Evolutionary conservation across 495 filamentous ascomycete genomes (phyloP), one percentile per base, ranked within the genome.

Genomic region (Penicillium crystallinum): DNA sequence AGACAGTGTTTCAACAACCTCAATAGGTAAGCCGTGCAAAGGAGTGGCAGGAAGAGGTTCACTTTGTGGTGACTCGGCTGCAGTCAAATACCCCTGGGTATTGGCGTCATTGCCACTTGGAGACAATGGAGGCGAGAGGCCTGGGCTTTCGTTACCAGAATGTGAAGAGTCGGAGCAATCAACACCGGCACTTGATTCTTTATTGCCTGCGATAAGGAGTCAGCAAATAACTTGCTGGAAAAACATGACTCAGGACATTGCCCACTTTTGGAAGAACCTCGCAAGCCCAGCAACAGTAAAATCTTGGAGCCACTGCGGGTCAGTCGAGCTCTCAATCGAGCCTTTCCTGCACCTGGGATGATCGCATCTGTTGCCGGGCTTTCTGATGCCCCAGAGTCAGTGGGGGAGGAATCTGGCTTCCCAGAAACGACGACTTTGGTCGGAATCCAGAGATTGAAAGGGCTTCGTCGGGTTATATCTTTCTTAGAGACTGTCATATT

Each of bases 301-400:
- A 66, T 23, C 31, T 61, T 63, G 6, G 63, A 66, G 29, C 63
- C 55, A 53, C 60, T 66, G 10, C 57, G 54, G 2, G 57, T 61
- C 15, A 66, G 22, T n/a, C 55, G 55, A 10, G 41, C 29, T 17
- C 42, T 57, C 3, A 66, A 42, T 12, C 60, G 54, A 37, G 47
- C 31, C 42, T 44, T 61, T 18, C 45, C 21, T 5, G 25, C 12
- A 12, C 38, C 21, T 11, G 42, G 39, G 22, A 53, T 46, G 19
- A 40, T 52, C 23, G 55, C 45, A 22, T 66, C 65, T 6, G 59
- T 58, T 15, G 47, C 49, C 17, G 62, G 55, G 27, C 50, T 63
- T 25, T 70, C 68, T 10, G 72, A 67, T 34, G 62, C 25, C 14
- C 56, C 55, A 9, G 64, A 64, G 17, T 56, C 54, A n/a, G 52